Evolutionary conservation across 192 early-diverging fungal species (phyloP).

Genomic region (Coemansia sp.): DNA sequence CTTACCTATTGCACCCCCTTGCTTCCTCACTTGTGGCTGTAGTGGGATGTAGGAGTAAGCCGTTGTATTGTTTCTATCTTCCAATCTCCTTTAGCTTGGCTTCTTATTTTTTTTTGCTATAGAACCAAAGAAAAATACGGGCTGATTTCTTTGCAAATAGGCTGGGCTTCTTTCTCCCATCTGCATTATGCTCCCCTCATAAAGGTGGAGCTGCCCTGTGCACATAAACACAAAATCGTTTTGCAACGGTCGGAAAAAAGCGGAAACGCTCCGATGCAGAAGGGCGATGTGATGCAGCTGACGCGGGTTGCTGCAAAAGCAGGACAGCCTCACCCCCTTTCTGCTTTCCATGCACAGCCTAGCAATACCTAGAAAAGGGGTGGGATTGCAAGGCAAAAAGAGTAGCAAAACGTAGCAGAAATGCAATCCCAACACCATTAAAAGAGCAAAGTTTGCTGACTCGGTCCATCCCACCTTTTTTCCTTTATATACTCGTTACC

Average conservation of each 20-base stretch:
- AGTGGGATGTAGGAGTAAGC: background rate
- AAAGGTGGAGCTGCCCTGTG: background rate
- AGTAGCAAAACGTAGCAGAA: background rate
- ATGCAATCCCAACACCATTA: no score
- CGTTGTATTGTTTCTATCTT: no score
- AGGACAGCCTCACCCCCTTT: background rate
- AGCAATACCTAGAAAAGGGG: background rate
- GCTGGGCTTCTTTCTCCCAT: no score
- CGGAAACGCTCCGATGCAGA: slow-evolving; percentile 1
- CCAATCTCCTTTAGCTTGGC: background rate
- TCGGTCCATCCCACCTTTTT: background rate
- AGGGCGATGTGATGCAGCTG: background rate
- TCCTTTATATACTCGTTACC: background rate
- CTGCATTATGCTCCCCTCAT: no score
- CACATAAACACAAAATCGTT: background rate
- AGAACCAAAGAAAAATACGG: background rate
- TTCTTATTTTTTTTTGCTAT: background rate
- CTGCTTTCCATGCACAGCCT: background rate
- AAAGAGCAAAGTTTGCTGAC: background rate
- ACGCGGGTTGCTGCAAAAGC: background rate
- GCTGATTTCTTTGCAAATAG: no score
- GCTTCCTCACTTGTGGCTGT: background rate
- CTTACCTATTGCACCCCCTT: no score
- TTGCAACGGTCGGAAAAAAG: background rate
- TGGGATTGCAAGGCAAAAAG: background rate